Conservation (phyloP, 768 basidiomycete genomes). For the Stropharia rugosoannulata region DNA sequence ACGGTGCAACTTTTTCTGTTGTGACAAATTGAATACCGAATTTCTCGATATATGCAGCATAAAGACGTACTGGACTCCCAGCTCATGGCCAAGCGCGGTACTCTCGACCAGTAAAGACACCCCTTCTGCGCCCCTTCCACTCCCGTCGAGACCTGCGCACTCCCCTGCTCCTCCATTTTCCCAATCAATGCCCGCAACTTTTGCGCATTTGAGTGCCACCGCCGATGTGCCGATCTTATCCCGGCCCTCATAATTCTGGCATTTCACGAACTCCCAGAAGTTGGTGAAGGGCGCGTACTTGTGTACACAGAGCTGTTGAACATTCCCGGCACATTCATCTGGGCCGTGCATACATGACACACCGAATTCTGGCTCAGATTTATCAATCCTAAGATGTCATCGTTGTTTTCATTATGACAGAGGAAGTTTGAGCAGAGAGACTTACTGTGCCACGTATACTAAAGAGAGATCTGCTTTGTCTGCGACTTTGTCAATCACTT, state of each 20-base stretch:
- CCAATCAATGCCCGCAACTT: slow-evolving; percentile 69
- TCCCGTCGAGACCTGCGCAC: slow-evolving; percentile 65
- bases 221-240: slow-evolving; percentile 63
- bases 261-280: slow-evolving; percentile 86
- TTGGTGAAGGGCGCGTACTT: slow-evolving; percentile 51
- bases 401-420: not conserved
- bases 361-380: slow-evolving; percentile 72
- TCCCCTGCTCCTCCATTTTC: slow-evolving; percentile 48
- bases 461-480: slow-evolving; percentile 69
- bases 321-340: slow-evolving; percentile 84
- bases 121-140: slow-evolving; percentile 64
- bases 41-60: not conserved
- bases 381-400: slow-evolving; percentile 46
- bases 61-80: slow-evolving; percentile 55
- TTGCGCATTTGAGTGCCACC: slow-evolving; percentile 66
- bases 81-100: slow-evolving; percentile 35
- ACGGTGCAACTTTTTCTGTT: slow-evolving; percentile 85
- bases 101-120: slow-evolving; percentile 63
- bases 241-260: slow-evolving; percentile 70
- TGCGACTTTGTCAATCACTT: slow-evolving; percentile 60
- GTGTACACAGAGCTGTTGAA: slow-evolving; percentile 82
- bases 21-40: not conserved
- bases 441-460: slow-evolving; percentile 75
- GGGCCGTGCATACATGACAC: slow-evolving; percentile 79
- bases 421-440: slow-evolving; percentile 6